phyloP scores from a whole-genome alignment of 2,329 filamentous ascomycete species.

The Bipolaris bicolor region DNA sequence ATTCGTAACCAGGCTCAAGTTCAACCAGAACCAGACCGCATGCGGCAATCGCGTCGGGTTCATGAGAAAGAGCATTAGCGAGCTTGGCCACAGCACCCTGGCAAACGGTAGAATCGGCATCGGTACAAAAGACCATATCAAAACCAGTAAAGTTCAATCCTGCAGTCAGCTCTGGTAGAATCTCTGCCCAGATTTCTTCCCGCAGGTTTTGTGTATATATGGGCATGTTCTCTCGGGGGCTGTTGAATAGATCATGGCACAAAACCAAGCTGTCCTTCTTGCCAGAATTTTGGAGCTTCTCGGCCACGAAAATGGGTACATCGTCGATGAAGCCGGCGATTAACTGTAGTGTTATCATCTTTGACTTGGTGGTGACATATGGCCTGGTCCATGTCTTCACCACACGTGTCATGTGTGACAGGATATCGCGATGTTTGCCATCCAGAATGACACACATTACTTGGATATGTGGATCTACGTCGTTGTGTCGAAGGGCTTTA shows the following conservation, averaged over 20 bases:
- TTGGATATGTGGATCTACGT: neutral
- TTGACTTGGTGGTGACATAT: slow-evolving; percentile 1
- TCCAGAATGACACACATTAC: slow-evolving; percentile 3
- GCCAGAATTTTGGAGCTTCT: neutral
- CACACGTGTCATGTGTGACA: slow-evolving; percentile 1
- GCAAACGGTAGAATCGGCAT: slow-evolving; percentile 3
- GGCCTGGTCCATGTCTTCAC: slow-evolving; percentile 1
- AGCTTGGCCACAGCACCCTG: slow-evolving; percentile 3
- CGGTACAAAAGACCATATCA: slow-evolving; percentile 2
- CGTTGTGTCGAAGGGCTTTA: slow-evolving; percentile 1
- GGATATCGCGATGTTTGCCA: slow-evolving; percentile 1
- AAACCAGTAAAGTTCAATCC: slow-evolving; percentile 1
- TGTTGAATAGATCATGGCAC: slow-evolving; percentile 3
- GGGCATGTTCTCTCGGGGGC: slow-evolving; percentile 3
- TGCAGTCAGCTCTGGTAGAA: neutral
- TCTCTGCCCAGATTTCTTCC: slow-evolving; percentile 1
- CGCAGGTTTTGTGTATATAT: neutral
- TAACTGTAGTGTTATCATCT: slow-evolving; percentile 1
- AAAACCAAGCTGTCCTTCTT: slow-evolving; percentile 2
- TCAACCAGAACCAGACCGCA: slow-evolving; percentile 1
- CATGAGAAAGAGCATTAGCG: neutral
- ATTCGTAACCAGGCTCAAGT: slow-evolving; percentile 3
- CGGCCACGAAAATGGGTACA: slow-evolving; percentile 1
- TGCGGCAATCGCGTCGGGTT: slow-evolving; percentile 2
- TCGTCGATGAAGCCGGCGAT: slow-evolving; percentile 1